Evolutionary conservation across 495 filamentous ascomycete genomes (phyloP).

Genomic region (Ascobolus immersus): DNA sequence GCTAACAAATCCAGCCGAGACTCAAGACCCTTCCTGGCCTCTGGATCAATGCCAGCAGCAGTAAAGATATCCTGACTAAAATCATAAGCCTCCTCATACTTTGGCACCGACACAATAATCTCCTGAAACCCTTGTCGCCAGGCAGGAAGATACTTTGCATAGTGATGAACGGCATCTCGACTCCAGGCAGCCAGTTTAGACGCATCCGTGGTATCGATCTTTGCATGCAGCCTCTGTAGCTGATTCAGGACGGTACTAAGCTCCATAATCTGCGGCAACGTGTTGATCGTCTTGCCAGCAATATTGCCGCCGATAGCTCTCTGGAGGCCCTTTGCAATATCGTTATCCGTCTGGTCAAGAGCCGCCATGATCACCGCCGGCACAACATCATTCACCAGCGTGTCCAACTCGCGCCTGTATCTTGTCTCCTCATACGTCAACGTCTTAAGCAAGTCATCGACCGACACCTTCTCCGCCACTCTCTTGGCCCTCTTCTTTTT

Average conservation of each 20-base stretch:
- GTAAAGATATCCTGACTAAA: too few species aligned
- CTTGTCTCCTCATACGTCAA: conserved; percentile 62
- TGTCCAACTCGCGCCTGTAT: conserved; percentile 79
- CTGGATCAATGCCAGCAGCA: conserved; percentile 2
- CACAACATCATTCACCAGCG: conserved; percentile 84
- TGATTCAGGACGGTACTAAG: conserved; percentile 84
- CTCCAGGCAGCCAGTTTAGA: conserved; percentile 58
- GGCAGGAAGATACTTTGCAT: conserved; percentile 63
- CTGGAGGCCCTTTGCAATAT: conserved; percentile 11
- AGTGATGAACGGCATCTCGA: conserved; percentile 44
- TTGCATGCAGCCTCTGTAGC: conserved; percentile 51
- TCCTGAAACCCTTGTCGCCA: conserved; percentile 93
- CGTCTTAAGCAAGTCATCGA: conserved; percentile 53
- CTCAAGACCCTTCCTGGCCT: conserved; percentile 13
- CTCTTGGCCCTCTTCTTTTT: conserved; percentile 20
- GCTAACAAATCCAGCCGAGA: conserved; percentile 2
- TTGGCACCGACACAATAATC: conserved; percentile 76
- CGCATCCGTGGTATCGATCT: conserved; percentile 43
- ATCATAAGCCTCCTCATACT: conserved; percentile 19
- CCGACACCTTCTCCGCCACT: conserved; percentile 36
- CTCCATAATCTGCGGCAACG: conserved; percentile 71
- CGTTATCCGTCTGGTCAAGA: conserved; percentile 33
- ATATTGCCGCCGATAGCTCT: conserved; percentile 24
- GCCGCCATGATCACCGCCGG: conserved; percentile 76
- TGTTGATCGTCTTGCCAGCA: conserved; percentile 27